These are phyloP conservation scores for Entomophthora muscae DNA, from an alignment of 371 early-diverging fungal species.

Conservation along the genomic window DNA sequence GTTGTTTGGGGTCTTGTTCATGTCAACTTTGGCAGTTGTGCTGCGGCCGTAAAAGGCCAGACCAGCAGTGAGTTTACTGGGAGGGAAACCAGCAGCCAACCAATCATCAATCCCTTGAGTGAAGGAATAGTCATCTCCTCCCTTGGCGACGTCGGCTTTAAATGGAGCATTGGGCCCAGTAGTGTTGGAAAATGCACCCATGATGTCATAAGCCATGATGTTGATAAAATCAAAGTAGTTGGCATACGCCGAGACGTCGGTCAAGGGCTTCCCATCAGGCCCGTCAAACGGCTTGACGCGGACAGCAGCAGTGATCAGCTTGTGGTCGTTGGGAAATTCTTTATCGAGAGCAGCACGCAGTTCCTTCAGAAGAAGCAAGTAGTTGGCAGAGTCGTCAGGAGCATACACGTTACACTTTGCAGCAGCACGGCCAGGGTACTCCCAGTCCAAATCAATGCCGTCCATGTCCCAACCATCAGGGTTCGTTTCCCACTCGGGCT, in stretches of 20 bases:
- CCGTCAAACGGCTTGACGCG: slow-evolving; percentile 39
- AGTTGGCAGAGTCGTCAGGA: too few relatives aligned
- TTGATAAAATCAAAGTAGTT: slow-evolving; percentile 44
- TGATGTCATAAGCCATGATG: slow-evolving; percentile 36
- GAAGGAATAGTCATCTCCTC: slow-evolving; percentile 20
- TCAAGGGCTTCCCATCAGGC: slow-evolving; percentile 24
- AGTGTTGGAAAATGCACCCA: slow-evolving; percentile 25
- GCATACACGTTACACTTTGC: slow-evolving; percentile 42
- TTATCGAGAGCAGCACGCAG: too few relatives aligned
- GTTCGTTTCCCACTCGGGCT: too few relatives aligned
- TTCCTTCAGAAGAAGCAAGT: too few relatives aligned
- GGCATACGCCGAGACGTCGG: slow-evolving; percentile 31
- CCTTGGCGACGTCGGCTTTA: slow-evolving; percentile 18
- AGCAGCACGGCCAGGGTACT: too few relatives aligned
- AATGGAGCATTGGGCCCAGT: slow-evolving; percentile 51
- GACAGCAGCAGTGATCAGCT: slow-evolving; percentile 44
- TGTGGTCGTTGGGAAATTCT: too few relatives aligned
- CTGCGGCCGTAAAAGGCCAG: slow-evolving; percentile 48
- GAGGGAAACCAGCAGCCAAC: too few relatives aligned
- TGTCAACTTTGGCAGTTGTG: slow-evolving; percentile 24
- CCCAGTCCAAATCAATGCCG: too few relatives aligned
- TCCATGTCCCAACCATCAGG: too few relatives aligned
- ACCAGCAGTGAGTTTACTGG: slow-evolving; percentile 37
- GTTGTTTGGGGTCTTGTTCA: slow-evolving; percentile 23
- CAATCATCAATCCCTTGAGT: slow-evolving; percentile 17